Base-by-base conservation (phyloP, 2,329 filamentous ascomycete genomes). In the Nectriaceae sp. region DNA sequence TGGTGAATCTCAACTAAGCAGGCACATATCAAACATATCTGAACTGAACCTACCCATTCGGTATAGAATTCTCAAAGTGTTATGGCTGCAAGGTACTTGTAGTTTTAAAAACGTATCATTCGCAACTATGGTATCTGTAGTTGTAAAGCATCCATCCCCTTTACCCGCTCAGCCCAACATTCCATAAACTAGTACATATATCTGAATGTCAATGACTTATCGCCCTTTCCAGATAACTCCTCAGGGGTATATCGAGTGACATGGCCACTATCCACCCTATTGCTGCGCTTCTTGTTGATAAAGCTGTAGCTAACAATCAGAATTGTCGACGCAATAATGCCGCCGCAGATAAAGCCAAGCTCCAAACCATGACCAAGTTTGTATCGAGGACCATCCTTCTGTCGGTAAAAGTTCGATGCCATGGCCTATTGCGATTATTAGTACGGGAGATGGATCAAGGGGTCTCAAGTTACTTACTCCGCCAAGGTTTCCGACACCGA, bases 371-470 rank as follows among this genome's bases (percentile, higher is more conserved):
- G 78, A 0, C 79, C 78, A 1, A 81, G 64, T 4, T 72, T 67
- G 43, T 79, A 82, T 4, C 72, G 68, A 0, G 79, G 78, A 1
- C 61, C 60, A 49, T 82, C 78, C 4, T 64, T 65, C 21, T 70
- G 63, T 3, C 85, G 77, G 58, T 89, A 90, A 58, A 89, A 88
- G 59, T 89, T 89, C 4, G 83, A 85, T 0, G 85, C 83, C 79
- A 89, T 87, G 1, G 84, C 85, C 70, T 74, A n/a, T 2, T 4
- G 2, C 11, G 16, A 37, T 44, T 5, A 46, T 55, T 19, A 57
- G 43, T 11, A 11, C 1, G 8, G 22, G 3, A 20, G 3, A 5
- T 2, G 11, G 21, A 0, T 2, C 18, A 1, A 4, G 15, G 4
- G 37, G 2, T 2, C 2, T 29, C 29, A 10, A 36, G 15, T 6